Percentiles rank a stretch among this genome's conserved stretches.
These are phyloP conservation scores for Ustilago vetiveriae DNA, from an alignment of 1,284 basidiomycete species.

Conservation along the genomic window DNA sequence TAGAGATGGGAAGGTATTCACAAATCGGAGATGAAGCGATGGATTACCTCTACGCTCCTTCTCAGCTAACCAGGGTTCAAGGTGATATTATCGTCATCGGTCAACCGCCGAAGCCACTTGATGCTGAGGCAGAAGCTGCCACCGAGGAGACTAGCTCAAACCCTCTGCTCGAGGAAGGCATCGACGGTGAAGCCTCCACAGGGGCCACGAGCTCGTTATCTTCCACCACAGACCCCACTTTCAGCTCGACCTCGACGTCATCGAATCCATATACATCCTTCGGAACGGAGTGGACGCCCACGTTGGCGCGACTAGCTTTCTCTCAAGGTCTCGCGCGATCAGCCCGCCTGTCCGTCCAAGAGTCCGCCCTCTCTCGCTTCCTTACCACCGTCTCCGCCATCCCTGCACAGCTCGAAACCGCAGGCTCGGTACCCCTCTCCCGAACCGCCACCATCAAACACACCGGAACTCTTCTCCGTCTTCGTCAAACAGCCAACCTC, in stretches of 20 bases:
- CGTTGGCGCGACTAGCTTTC: slow-evolving; percentile 60
- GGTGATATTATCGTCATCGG: slow-evolving; percentile 65
- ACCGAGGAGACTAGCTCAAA: slow-evolving; percentile 1
- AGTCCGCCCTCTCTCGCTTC: slow-evolving; percentile 53
- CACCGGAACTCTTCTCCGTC: slow-evolving; percentile 60
- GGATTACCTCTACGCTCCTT: slow-evolving; percentile 58
- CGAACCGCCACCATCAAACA: slow-evolving; percentile 62
- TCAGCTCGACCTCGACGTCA: neutral
- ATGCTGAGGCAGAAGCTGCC: slow-evolving; percentile 16
- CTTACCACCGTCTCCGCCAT: slow-evolving; percentile 51
- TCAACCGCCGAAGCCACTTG: slow-evolving; percentile 44
- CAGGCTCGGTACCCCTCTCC: slow-evolving; percentile 59
- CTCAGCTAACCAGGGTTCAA: slow-evolving; percentile 58
- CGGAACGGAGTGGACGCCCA: slow-evolving; percentile 53
- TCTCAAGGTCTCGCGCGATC: slow-evolving; percentile 64
- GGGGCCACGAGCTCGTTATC: too few species aligned
- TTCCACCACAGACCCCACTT: neutral
- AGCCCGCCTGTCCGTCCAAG: slow-evolving; percentile 61
- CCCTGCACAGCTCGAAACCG: slow-evolving; percentile 50
- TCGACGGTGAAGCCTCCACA: neutral
- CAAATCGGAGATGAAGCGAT: slow-evolving; percentile 64
- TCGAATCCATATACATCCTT: slow-evolving; percentile 19
- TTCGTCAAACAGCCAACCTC: slow-evolving; percentile 60
- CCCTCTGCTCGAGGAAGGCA: neutral
- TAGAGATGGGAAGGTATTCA: slow-evolving; percentile 49